A percentile compares a stretch with the other conserved stretches of the same genome.
phyloP scores from a whole-genome alignment of 345 rosid genomes.

The Clausena lansium region DNA sequence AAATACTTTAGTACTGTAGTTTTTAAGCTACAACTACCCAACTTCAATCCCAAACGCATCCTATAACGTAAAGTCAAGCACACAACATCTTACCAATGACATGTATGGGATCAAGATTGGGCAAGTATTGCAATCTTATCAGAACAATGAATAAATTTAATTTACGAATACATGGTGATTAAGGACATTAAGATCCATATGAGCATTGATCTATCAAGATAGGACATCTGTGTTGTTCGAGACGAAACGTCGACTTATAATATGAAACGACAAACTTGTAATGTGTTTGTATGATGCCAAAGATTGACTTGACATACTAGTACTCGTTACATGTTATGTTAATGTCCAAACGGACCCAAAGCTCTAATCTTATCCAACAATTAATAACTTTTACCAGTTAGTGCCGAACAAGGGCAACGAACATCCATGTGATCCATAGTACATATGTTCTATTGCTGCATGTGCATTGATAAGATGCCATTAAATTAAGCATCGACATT shows the following conservation, averaged over 20 bases:
- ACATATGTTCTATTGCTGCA: background rate
- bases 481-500: background rate
- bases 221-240: background rate
- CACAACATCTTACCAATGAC: too few relatives aligned
- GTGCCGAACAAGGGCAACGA: background rate
- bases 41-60: too few relatives aligned
- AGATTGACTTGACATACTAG: too few relatives aligned
- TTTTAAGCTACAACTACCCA: too few relatives aligned
- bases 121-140: too few relatives aligned
- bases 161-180: background rate
- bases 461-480: background rate
- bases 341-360: background rate
- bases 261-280: background rate
- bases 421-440: background rate
- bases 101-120: too few relatives aligned
- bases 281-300: background rate
- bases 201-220: background rate
- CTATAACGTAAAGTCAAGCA: too few relatives aligned
- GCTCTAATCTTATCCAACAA: background rate
- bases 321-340: background rate
- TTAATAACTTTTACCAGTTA: background rate
- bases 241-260: background rate
- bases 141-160: background rate
- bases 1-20: too few relatives aligned
- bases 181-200: background rate